Percentiles rank a stretch among this genome's conserved stretches.
Conservation (phyloP, 768 basidiomycete genomes). For the Phanerochaete carnosa region DNA sequence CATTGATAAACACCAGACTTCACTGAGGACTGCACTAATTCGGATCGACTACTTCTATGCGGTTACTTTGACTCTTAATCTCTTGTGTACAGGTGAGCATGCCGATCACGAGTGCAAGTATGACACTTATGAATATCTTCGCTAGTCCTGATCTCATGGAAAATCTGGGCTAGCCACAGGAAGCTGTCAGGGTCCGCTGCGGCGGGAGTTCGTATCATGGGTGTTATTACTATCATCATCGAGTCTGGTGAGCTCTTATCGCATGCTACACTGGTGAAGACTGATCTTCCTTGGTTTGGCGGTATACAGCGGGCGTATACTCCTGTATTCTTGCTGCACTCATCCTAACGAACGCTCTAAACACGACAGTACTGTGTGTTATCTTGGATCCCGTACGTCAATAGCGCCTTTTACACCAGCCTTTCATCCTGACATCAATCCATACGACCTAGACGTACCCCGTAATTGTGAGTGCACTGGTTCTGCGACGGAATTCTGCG, state of each 20-base stretch:
- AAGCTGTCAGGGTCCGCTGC: constrained; percentile 3
- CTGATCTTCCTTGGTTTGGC: no score
- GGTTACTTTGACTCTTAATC: constrained; percentile 22
- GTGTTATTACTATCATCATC: constrained; percentile 16
- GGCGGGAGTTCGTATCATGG: constrained; percentile 5
- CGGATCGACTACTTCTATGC: constrained; percentile 24
- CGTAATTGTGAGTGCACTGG: background rate
- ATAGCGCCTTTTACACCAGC: background rate
- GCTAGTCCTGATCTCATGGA: constrained; percentile 23
- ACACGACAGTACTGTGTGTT: background rate
- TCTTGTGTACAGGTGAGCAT: constrained; percentile 25
- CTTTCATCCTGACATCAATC: background rate
- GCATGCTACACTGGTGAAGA: background rate
- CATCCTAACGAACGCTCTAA: constrained; percentile 13
- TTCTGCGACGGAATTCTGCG: background rate
- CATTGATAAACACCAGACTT: no score
- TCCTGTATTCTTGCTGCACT: constrained; percentile 17
- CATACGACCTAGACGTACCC: background rate
- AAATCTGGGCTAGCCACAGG: constrained; percentile 22
- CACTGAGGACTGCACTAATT: constrained; percentile 19
- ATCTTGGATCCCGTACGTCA: constrained; percentile 15
- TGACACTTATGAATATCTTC: background rate
- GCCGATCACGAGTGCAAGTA: no score
- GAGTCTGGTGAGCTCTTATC: constrained; percentile 19
- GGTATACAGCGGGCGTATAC: constrained; percentile 13